A percentile compares a stretch with the other conserved stretches of the same genome.
These are phyloP conservation scores for Umbelopsis ramanniana DNA, from an alignment of 192 early-diverging fungal genomes.

Conservation along the genomic window DNA sequence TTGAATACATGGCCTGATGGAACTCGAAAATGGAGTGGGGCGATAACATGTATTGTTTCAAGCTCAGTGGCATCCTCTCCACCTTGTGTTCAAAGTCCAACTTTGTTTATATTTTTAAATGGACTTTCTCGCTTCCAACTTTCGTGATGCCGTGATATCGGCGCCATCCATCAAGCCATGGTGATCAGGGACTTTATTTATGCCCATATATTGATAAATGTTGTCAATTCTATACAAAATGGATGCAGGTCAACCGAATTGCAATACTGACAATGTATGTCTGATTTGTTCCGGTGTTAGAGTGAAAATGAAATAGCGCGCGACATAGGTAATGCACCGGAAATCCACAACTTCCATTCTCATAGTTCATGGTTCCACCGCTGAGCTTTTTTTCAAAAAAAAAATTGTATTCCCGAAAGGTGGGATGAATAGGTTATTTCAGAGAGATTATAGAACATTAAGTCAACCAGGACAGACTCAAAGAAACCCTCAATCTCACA, in stretches of 20 bases:
- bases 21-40: too few relatives aligned
- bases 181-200: conserved; percentile 12
- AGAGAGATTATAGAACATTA: too few relatives aligned
- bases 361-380: conserved; percentile 20
- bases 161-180: too few relatives aligned
- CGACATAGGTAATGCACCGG: not conserved
- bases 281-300: not conserved
- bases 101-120: not conserved
- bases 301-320: conserved; percentile 6
- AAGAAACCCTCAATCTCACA: not conserved
- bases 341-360: conserved; percentile 20
- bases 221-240: not conserved
- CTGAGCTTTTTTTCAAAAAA: not conserved
- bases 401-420: too few relatives aligned
- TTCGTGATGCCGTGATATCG: too few relatives aligned
- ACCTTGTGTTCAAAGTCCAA: not conserved
- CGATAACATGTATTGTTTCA: not conserved
- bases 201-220: not conserved
- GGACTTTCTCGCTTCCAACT: too few relatives aligned
- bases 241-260: too few relatives aligned
- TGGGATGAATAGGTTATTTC: too few relatives aligned
- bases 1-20: too few relatives aligned
- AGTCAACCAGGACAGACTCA: not conserved
- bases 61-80: not conserved
- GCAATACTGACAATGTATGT: too few relatives aligned